These are phyloP conservation scores for Amanita phalloides DNA, from an alignment of 768 basidiomycete species.

Conservation along the genomic window DNA sequence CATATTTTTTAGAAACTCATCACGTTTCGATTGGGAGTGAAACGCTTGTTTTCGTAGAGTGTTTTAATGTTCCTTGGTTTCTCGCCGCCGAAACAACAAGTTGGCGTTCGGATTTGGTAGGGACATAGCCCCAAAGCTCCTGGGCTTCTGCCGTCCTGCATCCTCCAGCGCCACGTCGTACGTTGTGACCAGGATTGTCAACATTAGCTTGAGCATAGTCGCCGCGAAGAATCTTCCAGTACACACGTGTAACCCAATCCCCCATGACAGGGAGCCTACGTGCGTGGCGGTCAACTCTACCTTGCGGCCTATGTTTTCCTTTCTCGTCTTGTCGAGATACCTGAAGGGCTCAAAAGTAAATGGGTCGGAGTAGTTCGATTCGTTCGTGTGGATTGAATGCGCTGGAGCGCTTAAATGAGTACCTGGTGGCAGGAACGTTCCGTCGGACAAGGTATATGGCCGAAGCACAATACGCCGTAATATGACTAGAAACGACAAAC, in stretches of 20 bases:
- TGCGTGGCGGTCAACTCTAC: not conserved
- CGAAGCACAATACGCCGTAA: not conserved
- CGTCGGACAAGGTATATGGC: not conserved
- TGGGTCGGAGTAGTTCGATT: not conserved
- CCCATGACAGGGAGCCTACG: not conserved
- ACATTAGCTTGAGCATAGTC: not conserved
- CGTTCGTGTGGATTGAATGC: not conserved
- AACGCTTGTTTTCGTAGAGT: not conserved
- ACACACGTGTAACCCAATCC: not conserved
- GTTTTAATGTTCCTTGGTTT: not conserved
- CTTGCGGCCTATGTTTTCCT: not conserved
- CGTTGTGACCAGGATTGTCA: not conserved
- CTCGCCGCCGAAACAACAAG: not conserved
- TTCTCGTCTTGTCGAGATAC: not conserved
- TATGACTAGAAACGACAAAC: not conserved
- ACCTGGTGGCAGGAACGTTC: not conserved
- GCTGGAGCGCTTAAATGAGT: not conserved
- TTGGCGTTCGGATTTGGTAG: not conserved
- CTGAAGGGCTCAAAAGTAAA: not conserved
- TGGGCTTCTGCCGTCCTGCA: not conserved
- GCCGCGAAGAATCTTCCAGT: not conserved
- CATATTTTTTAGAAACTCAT: not conserved
- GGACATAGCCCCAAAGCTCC: not conserved
- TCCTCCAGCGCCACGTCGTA: not conserved
- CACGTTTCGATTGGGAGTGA: too few relatives aligned